Evolutionary conservation across 2,329 filamentous ascomycete genomes (phyloP), one percentile per base, ranked within the genome.

Genomic region (Penicillium fuscoglaucum): DNA sequence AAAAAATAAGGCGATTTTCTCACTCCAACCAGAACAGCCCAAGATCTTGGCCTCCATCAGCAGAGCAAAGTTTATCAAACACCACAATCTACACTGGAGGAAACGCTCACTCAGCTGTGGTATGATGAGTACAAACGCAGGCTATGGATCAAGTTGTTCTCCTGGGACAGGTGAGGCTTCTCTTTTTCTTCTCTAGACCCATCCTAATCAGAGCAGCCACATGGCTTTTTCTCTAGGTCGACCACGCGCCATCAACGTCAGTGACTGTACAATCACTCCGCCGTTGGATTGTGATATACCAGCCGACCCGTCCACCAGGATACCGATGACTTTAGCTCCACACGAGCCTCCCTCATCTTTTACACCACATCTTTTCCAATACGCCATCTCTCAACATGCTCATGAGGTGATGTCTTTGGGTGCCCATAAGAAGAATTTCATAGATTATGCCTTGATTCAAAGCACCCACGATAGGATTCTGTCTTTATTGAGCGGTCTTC

Each of bases 41-140:
- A 35, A 35, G 33, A 35, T 6, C 26, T 46, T 29, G 28, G 44
- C 10, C 28, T 47, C n/a, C 44, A 47, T n/a, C 26, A 47, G 19
- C 44, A 47, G 6, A 29, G 24, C 17, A 31, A 47, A 17, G 26
- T 46, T 17, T 28, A 28, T 46, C 44, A 46, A 31, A 31, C 26
- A 47, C 15, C 44, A 47, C 28, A 10, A n/a, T 47, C 24, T 31
- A n/a, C 44, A 31, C n/a, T 47, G 9, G 26, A 47, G 28, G 44
- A 33, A 29, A 47, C 44, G 9, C 28, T 47, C 24, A 33, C 13
- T 5, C 15, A 31, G 28, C 26, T 47, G 28, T 47, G 44, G 44
- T 31, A 47, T 29, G 44, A 47, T 28, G 44, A 47, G 28, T 47
- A 47, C 28, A 47, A 47, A 47, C 44, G 44, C 10, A 47, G 44